phyloP scores from a whole-genome alignment of 495 filamentous ascomycete species.

The Sporormia fimetaria region DNA sequence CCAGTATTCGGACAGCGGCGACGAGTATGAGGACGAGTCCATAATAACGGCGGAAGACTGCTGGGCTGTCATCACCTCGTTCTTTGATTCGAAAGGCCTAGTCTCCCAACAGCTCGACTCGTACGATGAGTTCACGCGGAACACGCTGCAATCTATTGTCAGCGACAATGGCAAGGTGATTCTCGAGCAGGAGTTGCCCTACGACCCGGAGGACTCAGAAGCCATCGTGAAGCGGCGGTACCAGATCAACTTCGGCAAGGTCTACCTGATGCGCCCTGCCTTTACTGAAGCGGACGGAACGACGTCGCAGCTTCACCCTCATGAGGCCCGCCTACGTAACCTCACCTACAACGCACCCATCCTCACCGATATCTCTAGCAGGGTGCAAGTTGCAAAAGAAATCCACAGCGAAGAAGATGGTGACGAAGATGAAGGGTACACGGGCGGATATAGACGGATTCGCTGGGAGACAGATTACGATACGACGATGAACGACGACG shows the following conservation, averaged over 20 bases:
- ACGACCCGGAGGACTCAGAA: constrained; percentile 51
- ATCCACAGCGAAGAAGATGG: constrained; percentile 47
- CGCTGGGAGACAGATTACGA: constrained; percentile 44
- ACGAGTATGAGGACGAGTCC: constrained; percentile 57
- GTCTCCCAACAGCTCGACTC: constrained; percentile 97
- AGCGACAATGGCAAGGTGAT: constrained; percentile 78
- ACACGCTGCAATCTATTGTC: constrained; percentile 85
- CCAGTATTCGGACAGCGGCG: constrained; percentile 30
- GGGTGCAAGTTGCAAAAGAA: constrained; percentile 70
- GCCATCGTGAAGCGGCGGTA: constrained; percentile 76
- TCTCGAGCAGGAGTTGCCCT: constrained; percentile 76
- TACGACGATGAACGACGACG: constrained; percentile 25
- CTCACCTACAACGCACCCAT: constrained; percentile 89
- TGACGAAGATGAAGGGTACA: constrained; percentile 45
- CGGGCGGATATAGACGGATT: constrained; percentile 45
- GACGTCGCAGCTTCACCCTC: constrained; percentile 68
- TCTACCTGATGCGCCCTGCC: constrained; percentile 71
- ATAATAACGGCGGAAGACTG: constrained; percentile 85
- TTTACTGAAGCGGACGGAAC: constrained; percentile 87
- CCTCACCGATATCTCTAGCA: constrained; percentile 72
- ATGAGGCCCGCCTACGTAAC: constrained; percentile 88
- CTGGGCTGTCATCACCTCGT: constrained; percentile 93
- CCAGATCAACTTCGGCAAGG: constrained; percentile 80
- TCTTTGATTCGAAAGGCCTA: constrained; percentile 89
- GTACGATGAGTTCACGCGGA: constrained; percentile 89